Conservation (phyloP, 208 protist species). For the Endotrypanum monterogeii region DNA sequence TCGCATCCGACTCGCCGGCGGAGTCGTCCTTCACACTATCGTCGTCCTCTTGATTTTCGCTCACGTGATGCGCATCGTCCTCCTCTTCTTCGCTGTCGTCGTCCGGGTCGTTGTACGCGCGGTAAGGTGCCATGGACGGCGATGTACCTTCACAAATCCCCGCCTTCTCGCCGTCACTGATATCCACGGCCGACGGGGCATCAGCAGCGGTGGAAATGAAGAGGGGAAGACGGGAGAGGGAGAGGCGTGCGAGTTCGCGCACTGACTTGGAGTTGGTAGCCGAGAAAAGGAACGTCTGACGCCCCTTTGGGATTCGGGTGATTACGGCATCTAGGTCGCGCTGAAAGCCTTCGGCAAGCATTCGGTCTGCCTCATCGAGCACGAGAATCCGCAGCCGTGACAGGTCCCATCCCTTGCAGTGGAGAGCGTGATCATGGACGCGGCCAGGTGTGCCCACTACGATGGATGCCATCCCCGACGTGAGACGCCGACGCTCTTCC, state of each 20-base stretch:
- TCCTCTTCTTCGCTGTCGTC: constrained; percentile 16
- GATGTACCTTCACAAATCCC: not conserved
- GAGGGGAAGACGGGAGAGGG: constrained; percentile 93
- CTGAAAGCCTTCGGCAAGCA: constrained; percentile 99
- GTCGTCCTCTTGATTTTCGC: constrained; percentile 1
- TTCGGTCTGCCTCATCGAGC: constrained; percentile 99
- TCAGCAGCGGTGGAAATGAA: constrained; percentile 78
- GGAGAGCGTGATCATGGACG: constrained; percentile 85
- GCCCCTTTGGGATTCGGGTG: constrained; percentile 74
- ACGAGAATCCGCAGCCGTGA: constrained; percentile 96
- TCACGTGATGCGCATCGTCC: constrained; percentile 29
- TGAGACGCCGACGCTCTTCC: constrained; percentile 71
- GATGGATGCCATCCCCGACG: constrained; percentile 56
- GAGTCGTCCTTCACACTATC: constrained; percentile 11
- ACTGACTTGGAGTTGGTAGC: constrained; percentile 96
- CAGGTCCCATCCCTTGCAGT: constrained; percentile 82
- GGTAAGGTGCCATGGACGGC: constrained; percentile 51
- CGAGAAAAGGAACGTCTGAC: constrained; percentile 98
- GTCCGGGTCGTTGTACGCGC: constrained; percentile 30
- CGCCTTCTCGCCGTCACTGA: constrained; percentile 15
- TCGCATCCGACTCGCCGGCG: constrained; percentile 50
- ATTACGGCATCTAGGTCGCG: constrained; percentile 96
- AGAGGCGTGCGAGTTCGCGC: constrained; percentile 88
- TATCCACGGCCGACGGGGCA: constrained; percentile 48
- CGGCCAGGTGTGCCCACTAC: constrained; percentile 90